Conservation (phyloP, 1,284 basidiomycete genomes). For the Rhodotorula sp. region DNA sequence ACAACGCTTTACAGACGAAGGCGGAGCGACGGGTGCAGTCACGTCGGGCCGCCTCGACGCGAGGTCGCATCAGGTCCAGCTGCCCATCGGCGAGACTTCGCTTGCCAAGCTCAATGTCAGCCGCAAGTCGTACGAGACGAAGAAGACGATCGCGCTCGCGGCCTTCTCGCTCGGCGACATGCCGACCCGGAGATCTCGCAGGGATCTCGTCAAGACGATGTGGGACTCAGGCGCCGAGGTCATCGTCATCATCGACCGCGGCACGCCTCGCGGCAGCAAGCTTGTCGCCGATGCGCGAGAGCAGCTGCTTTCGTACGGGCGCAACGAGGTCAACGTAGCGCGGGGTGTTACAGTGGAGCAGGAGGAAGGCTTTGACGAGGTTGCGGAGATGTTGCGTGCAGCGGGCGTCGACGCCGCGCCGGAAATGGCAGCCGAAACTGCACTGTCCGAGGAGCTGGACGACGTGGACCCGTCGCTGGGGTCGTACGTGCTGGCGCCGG, state of each 20-base stretch:
- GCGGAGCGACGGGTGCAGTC: neutral
- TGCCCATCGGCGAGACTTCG: constrained; percentile 18
- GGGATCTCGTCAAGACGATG: constrained; percentile 72
- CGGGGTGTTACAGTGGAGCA: neutral
- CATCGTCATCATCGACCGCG: constrained; percentile 83
- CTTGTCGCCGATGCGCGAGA: constrained; percentile 79
- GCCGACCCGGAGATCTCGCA: constrained; percentile 62
- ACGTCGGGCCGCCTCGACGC: constrained; percentile 20
- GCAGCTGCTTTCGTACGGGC: constrained; percentile 67
- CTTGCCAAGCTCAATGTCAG: constrained; percentile 30
- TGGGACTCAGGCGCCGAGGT: constrained; percentile 84
- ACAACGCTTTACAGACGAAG: constrained; percentile 5
- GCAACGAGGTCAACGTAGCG: constrained; percentile 43
- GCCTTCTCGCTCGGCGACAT: constrained; percentile 80
- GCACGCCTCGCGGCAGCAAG: constrained; percentile 72
- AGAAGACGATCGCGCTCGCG: constrained; percentile 69
- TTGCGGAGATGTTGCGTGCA: constrained; percentile 27
- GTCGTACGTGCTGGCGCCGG: constrained; percentile 78
- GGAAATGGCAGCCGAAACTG: constrained; percentile 3
- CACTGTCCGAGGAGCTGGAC: constrained; percentile 5
- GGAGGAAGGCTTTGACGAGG: constrained; percentile 31
- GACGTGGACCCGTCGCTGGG: constrained; percentile 49
- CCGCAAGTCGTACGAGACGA: constrained; percentile 18
- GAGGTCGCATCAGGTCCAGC: constrained; percentile 21
- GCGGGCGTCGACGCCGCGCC: constrained; percentile 14